These are phyloP conservation scores for Starmerella riodocensis DNA, from an alignment of 805 yeast species.

Conservation along the genomic window DNA sequence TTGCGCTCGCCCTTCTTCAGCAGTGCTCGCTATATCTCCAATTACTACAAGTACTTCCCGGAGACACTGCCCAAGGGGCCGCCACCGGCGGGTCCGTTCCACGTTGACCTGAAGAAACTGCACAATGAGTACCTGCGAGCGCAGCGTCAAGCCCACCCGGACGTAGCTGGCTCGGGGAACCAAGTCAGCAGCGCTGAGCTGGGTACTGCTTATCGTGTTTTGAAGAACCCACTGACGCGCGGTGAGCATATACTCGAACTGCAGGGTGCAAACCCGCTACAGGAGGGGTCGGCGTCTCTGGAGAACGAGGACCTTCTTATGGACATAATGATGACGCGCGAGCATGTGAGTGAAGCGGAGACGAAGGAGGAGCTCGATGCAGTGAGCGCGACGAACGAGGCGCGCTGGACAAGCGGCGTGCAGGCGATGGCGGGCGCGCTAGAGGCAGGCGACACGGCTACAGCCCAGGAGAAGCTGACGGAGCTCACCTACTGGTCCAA, in stretches of 20 bases:
- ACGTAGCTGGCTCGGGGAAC: conserved; percentile 31
- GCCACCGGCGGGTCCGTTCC: conserved; percentile 50
- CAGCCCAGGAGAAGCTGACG: conserved; percentile 53
- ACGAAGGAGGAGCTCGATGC: conserved; percentile 43
- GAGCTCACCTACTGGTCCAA: conserved; percentile 75
- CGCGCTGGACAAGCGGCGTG: conserved; percentile 39
- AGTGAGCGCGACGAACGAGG: conserved; percentile 43
- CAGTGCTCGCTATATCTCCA: conserved; percentile 5
- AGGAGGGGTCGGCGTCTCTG: conserved; percentile 32
- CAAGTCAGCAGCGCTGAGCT: conserved; percentile 28
- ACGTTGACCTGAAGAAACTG: conserved; percentile 40
- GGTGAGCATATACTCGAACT: conserved; percentile 44
- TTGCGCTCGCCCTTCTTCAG: too few species aligned
- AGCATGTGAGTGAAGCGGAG: conserved; percentile 55
- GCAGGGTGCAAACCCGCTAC: conserved; percentile 43
- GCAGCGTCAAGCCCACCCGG: conserved; percentile 77
- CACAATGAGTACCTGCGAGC: conserved; percentile 62
- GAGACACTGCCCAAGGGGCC: conserved; percentile 53
- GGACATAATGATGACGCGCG: conserved; percentile 76
- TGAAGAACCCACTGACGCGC: conserved; percentile 57
- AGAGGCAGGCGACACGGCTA: conserved; percentile 36
- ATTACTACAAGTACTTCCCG: conserved; percentile 58
- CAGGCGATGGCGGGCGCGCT: conserved; percentile 37
- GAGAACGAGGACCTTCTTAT: conserved; percentile 42
- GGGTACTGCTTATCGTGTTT: conserved; percentile 64